Evolutionary conservation across 1,284 basidiomycete genomes (phyloP).

Genomic region (Athelia psychrophila): DNA sequence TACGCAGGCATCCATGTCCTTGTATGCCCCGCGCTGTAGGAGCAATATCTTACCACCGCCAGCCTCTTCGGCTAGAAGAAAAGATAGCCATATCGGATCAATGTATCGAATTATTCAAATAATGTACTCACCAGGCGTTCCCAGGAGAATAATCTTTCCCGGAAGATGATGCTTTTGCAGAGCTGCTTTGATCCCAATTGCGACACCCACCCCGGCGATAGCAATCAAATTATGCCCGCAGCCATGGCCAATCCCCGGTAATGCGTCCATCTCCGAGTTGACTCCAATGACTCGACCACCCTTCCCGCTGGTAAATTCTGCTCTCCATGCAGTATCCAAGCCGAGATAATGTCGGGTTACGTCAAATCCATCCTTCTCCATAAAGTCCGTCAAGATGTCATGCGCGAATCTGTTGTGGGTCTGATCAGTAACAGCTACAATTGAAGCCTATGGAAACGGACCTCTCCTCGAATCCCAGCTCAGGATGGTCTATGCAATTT

Average conservation of each 20-base stretch:
- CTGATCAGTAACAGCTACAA: constrained; percentile 1
- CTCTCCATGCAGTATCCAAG: constrained; percentile 78
- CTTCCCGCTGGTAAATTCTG: constrained; percentile 58
- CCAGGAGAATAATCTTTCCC: constrained; percentile 77
- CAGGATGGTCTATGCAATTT: constrained; percentile 45
- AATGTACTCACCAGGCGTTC: constrained; percentile 70
- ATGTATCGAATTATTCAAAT: too few relatives aligned
- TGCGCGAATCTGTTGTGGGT: constrained; percentile 48
- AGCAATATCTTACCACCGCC: constrained; percentile 78
- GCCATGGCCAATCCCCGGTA: constrained; percentile 69
- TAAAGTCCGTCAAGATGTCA: constrained; percentile 51
- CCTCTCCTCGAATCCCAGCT: constrained; percentile 55
- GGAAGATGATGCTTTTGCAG: constrained; percentile 61
- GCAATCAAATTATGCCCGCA: constrained; percentile 90
- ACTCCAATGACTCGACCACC: constrained; percentile 67
- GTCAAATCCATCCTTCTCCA: constrained; percentile 57
- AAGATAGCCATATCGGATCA: too few relatives aligned
- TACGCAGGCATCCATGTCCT: constrained; percentile 74
- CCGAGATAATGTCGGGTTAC: constrained; percentile 61
- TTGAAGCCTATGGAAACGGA: constrained; percentile 21
- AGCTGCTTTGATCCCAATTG: constrained; percentile 68
- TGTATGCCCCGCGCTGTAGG: constrained; percentile 70
- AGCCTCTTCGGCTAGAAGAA: constrained; percentile 81
- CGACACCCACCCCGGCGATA: constrained; percentile 74
- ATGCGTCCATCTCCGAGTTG: constrained; percentile 68